Evolutionary conservation across 441 rosid genomes (phyloP), one percentile per base, ranked within the genome.

Genomic region (Populus hybrid): DNA sequence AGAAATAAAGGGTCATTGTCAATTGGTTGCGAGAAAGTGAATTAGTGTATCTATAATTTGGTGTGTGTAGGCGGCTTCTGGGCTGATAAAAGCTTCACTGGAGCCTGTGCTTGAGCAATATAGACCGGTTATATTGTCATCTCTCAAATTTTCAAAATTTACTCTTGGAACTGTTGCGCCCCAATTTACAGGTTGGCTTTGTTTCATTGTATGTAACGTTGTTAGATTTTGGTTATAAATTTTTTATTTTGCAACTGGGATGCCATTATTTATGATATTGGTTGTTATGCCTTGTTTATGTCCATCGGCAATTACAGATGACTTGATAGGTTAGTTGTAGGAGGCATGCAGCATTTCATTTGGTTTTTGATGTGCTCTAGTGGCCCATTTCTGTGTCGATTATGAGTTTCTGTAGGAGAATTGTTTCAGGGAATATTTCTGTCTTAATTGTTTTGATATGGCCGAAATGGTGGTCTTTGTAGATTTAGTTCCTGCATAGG

Each of bases 91-190:
- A n/a, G n/a, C n/a, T n/a, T n/a, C n/a, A n/a, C n/a, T n/a, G n/a
- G n/a, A n/a, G n/a, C n/a, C n/a, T n/a, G n/a, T n/a, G n/a, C n/a
- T n/a, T n/a, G n/a, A n/a, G n/a, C n/a, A n/a, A n/a, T n/a, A n/a
- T n/a, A n/a, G n/a, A n/a, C n/a, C n/a, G n/a, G n/a, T n/a, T n/a
- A n/a, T n/a, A n/a, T n/a, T n/a, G n/a, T n/a, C n/a, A n/a, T n/a
- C n/a, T n/a, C n/a, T n/a, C n/a, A n/a, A n/a, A 78, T 96, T 94
- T 86, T 93, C 94, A 23, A 86, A 88, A 79, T 82, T 94, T 42
- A 96, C 97, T 68, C 98, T 96, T 50, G 98, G 98, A 9, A 93
- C 98, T 7, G 91, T 94, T 69, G 98, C 98, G 74, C 98, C 98
- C 53, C 97, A 93, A 75, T 94, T 96, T 78, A 96, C 97, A 91